A percentile compares a stretch with the other conserved stretches of the same genome.
Conservation (phyloP, 139 green algal species). For the Volvox reticuliferus region DNA sequence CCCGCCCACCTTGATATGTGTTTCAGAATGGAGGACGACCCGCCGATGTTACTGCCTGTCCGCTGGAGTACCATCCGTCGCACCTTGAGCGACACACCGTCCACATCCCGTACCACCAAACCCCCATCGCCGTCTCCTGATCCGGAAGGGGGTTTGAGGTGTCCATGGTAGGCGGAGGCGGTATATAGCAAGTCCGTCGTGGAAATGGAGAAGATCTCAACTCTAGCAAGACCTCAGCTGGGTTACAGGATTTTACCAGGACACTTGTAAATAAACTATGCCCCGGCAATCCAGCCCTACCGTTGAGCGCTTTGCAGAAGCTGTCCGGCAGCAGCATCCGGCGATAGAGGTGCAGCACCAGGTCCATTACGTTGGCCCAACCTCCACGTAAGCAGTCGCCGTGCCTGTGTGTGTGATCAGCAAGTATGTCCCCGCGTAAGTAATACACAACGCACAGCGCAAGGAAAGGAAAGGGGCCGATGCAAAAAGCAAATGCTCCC, state of each 20-base stretch:
- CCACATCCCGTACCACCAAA: constrained; percentile 60
- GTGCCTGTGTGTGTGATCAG: constrained; percentile 60
- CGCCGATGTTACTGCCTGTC: background rate
- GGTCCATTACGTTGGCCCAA: constrained; percentile 92
- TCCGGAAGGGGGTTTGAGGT: too few relatives aligned
- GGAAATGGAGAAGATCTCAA: too few relatives aligned
- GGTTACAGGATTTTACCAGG: too few relatives aligned
- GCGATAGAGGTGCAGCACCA: constrained; percentile 86
- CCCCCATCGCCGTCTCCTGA: constrained; percentile 39
- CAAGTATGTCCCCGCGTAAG: too few relatives aligned
- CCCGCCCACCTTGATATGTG: constrained; percentile 40
- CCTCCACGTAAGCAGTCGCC: constrained; percentile 86
- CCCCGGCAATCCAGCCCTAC: background rate
- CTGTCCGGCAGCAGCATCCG: constrained; percentile 72
- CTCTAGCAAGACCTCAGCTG: too few relatives aligned
- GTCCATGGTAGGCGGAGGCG: too few relatives aligned
- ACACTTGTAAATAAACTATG: too few relatives aligned
- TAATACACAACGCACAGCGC: too few relatives aligned
- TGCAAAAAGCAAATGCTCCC: too few relatives aligned
- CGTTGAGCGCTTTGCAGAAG: constrained; percentile 59
- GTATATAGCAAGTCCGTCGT: too few relatives aligned
- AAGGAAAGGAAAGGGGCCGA: too few relatives aligned
- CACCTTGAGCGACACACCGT: constrained; percentile 51
- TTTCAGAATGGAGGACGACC: constrained; percentile 37
- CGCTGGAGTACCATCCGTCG: constrained; percentile 34